Conservation (phyloP, 352 stramenopile species). For the Paralagenidium karlingii region DNA sequence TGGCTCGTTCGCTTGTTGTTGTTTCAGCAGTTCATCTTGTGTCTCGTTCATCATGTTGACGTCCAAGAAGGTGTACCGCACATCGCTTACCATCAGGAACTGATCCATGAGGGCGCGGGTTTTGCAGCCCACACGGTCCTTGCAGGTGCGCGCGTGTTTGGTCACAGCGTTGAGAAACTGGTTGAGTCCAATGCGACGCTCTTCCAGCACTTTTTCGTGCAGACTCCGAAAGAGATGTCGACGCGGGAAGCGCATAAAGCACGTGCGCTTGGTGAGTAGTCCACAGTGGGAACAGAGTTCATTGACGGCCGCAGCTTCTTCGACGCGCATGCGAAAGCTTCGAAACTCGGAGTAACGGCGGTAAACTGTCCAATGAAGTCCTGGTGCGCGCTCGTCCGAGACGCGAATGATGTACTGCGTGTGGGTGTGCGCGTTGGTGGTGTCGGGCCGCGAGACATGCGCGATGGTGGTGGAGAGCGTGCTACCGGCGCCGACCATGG, state of each 20-base stretch:
- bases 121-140: slow-evolving; percentile 51
- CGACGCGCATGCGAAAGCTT: slow-evolving; percentile 45
- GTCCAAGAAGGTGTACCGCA: slow-evolving; percentile 82
- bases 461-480: slow-evolving; percentile 69
- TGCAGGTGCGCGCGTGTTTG: slow-evolving; percentile 64
- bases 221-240: slow-evolving; percentile 63
- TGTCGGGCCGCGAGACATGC: slow-evolving; percentile 55
- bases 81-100: slow-evolving; percentile 82
- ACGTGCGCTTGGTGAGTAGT: slow-evolving; percentile 70
- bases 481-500: no score
- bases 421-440: slow-evolving; percentile 39
- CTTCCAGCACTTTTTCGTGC: slow-evolving; percentile 58
- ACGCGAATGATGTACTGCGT: slow-evolving; percentile 80
- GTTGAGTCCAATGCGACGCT: slow-evolving; percentile 59
- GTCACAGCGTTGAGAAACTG: slow-evolving; percentile 62
- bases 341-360: slow-evolving; percentile 80
- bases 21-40: no score
- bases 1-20: not conserved
- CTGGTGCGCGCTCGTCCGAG: slow-evolving; percentile 56
- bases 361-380: slow-evolving; percentile 73
- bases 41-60: slow-evolving; percentile 80
- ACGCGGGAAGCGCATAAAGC: slow-evolving; percentile 71
- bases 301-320: slow-evolving; percentile 38
- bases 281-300: slow-evolving; percentile 66
- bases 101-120: slow-evolving; percentile 71